These are phyloP conservation scores for Apiotrichum laibachii DNA, from an alignment of 1,284 basidiomycete species.

Conservation along the genomic window DNA sequence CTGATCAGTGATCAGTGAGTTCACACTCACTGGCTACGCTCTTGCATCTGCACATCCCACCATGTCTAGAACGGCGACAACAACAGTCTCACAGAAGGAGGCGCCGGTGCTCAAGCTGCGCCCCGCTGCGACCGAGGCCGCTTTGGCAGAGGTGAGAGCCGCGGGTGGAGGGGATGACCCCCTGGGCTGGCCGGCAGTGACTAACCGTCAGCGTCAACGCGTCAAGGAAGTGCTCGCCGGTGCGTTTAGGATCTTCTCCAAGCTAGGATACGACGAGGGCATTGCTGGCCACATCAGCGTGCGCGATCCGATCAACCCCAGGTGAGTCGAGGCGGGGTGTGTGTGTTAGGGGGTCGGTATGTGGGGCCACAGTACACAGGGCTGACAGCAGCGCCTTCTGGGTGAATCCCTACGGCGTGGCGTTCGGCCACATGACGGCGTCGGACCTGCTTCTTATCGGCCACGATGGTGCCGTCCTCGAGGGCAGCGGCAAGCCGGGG, in stretches of 20 bases:
- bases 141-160: too few species aligned
- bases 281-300: constrained; percentile 65
- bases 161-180: too few species aligned
- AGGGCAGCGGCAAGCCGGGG: constrained; percentile 43
- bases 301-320: constrained; percentile 57
- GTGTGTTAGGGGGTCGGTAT: too few species aligned
- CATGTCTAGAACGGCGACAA: background rate
- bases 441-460: constrained; percentile 56
- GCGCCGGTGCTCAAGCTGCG: constrained; percentile 9
- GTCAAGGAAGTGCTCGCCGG: constrained; percentile 58
- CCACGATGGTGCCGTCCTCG: constrained; percentile 56
- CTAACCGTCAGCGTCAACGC: constrained; percentile 50
- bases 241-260: constrained; percentile 49
- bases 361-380: too few species aligned
- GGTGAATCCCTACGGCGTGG: constrained; percentile 56
- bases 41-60: too few species aligned
- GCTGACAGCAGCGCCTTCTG: constrained; percentile 52
- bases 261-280: constrained; percentile 62
- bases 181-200: too few species aligned
- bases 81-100: constrained; percentile 1
- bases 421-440: constrained; percentile 55
- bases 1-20: too few species aligned
- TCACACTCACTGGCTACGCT: too few species aligned
- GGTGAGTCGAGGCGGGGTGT: constrained; percentile 46
- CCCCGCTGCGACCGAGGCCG: background rate